Evolutionary conservation across 192 early-diverging fungal genomes (phyloP), one percentile per base, ranked within the genome.

Genomic region (Podila minutissima): DNA sequence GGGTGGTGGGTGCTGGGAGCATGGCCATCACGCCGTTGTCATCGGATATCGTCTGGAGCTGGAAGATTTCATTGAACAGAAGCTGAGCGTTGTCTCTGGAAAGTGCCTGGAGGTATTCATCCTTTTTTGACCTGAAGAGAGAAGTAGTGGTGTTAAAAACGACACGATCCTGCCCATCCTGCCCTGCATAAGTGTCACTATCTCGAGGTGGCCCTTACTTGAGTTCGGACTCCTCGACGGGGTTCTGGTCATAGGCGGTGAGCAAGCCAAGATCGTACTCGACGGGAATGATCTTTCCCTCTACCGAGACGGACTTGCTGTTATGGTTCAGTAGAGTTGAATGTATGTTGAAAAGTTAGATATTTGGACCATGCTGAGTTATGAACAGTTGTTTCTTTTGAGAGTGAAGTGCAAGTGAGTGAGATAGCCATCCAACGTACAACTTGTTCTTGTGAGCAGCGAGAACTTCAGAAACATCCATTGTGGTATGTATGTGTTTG

Each of bases 201-300:
- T 46, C 15, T 46, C 15, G 2, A 2, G 41, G 3, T 48, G 29
- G 20, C 20, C 28, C 74, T 83, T 85, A 86, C 87, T 83, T 86
- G 59, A 88, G 77, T 57, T 82, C 83, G n/a, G 70, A 69, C 49
- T 90, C 87, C 74, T 97, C 92, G 12, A 97, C 75, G 64, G 94
- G 87, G 84, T 95, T 96, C 49, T 88, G 88, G 85, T 99, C 96
- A 72, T 90, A 95, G 15, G 86, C 91, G 20, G 92, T 85, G 24
- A 99, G 86, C 63, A 94, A 87, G n/a, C 92, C 94, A 33, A 97
- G 87, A 89, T 99, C 97, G 66, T 93, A 92, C 66, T 97, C 94
- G 51, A 96, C 82, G 26, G 95, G 95, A 46, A 95, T 86, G 48
- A 92, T 82, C 73, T 93, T 94, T 64, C 94, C 92, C 17, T 95